Conservation (phyloP, 106 monocot species). For the Dactylorhiza incarnata region DNA sequence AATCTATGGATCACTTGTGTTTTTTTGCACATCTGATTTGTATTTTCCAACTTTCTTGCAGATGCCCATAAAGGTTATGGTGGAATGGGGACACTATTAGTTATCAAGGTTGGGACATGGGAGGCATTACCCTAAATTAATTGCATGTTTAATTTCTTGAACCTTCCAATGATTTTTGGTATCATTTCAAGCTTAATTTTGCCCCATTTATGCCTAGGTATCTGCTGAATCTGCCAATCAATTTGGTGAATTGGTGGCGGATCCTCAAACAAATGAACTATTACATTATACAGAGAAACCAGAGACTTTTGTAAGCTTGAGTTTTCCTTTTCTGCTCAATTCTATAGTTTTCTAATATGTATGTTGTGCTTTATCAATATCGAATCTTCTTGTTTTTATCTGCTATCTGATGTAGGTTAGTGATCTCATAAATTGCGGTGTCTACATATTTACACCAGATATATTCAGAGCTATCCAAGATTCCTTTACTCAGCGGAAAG, state of each 20-base stretch:
- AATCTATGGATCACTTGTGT: background rate
- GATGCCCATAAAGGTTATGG: constrained; percentile 24
- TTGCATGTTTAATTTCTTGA: background rate
- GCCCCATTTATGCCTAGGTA: constrained; percentile 20
- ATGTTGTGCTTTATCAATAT: background rate
- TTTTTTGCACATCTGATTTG: background rate
- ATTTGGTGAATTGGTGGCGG: constrained; percentile 92
- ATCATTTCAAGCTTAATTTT: background rate
- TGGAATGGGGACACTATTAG: constrained; percentile 30
- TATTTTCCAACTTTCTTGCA: constrained; percentile 6
- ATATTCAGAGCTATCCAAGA: constrained; percentile 80
- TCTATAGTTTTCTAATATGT: background rate
- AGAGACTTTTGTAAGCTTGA: constrained; percentile 77
- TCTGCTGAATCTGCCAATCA: constrained; percentile 67
- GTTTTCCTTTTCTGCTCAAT: background rate
- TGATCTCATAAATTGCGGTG: constrained; percentile 91
- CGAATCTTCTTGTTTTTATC: constrained; percentile 4
- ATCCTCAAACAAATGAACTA: constrained; percentile 65
- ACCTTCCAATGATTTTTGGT: background rate
- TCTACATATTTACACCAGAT: constrained; percentile 95
- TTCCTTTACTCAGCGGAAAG: constrained; percentile 58
- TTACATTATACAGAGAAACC: constrained; percentile 92
- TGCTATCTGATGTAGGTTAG: constrained; percentile 62
- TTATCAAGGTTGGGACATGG: constrained; percentile 16
- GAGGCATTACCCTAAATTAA: background rate